Evolutionary conservation across 2,329 filamentous ascomycete genomes (phyloP), one percentile per base, ranked within the genome.

Genomic region (Beauveria rudraprayagi): DNA sequence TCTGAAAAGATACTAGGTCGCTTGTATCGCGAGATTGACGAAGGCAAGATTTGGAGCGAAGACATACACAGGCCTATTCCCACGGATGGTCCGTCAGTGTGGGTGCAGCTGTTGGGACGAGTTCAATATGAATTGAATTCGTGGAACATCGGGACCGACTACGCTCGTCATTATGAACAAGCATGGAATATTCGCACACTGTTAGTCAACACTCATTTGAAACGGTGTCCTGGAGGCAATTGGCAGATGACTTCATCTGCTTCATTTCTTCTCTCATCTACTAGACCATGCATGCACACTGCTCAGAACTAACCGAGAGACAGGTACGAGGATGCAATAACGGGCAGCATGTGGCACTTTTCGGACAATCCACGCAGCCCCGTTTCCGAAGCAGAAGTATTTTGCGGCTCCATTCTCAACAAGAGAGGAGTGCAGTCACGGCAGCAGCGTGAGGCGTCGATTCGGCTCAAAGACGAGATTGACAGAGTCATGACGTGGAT

Each of bases 21-120:
- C 3, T 76, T 95, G 0, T 94, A 89, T 69, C 83, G 89, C 2
- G 81, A 79, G 0, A 86, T 95, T 11, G 84, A 95, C 66, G 90
- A 94, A 71, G 78, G 79, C 46, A 78, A 80, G 57, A 89, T 92
- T 51, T 87, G 86, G 76, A 67, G 72, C 9, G 70, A 80, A 5
- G 72, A 85, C 17, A 78, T 81, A 44, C 75, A 71, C 50, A 68
- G 69, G 16, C 65, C 55, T 0, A 64, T 71, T 4, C 66, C 65
- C 8, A 66, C 55, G 11, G 62, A 53, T 1, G 72, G 72, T 0
- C 61, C 67, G 0, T 73, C 75, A 0, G 73, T 83, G 2, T 83
- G 80, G 78, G 70, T 76, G 3, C 68, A 74, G 7, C 62, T 84
- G 1, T 57, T 78, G 3, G 56, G 43, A 0, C 65, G 64, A 14